phyloP scores from a whole-genome alignment of 305 asterid genomes.

The Salvia sclarea region DNA sequence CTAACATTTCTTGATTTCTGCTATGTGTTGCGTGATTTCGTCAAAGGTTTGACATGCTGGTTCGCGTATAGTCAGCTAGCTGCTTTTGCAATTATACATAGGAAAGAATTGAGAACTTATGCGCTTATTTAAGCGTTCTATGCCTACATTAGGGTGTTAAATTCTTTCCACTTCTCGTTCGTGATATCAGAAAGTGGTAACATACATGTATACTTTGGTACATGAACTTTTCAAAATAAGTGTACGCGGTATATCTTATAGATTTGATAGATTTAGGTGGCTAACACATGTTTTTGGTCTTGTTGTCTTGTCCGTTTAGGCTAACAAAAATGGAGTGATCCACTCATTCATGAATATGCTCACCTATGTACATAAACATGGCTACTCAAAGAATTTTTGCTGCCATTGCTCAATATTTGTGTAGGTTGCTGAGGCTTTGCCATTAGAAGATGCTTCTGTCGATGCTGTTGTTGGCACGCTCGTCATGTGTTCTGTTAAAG shows the following conservation, averaged over 20 bases:
- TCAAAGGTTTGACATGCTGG: not conserved
- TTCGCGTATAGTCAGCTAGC: not conserved
- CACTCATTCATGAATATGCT: not conserved
- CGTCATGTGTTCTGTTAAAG: conserved; percentile 79
- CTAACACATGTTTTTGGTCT: not conserved
- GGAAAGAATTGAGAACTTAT: not conserved
- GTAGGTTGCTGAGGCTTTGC: conserved; percentile 91
- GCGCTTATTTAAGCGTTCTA: not conserved
- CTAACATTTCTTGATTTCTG: not conserved
- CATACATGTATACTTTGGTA: not conserved
- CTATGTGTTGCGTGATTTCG: not conserved
- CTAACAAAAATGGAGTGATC: not conserved
- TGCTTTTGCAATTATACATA: not conserved
- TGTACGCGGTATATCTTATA: no score
- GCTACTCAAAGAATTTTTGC: not conserved
- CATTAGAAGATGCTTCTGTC: conserved; percentile 72
- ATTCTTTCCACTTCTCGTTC: not conserved
- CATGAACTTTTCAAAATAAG: not conserved
- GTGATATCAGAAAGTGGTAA: not conserved
- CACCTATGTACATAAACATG: not conserved
- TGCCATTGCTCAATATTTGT: conserved; percentile 15
- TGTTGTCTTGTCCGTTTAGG: no score
- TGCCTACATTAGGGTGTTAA: not conserved
- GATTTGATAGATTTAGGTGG: no score
- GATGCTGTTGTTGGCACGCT: conserved; percentile 92